These are phyloP conservation scores for Hypoxylon rickii DNA, from an alignment of 495 filamentous ascomycete genomes.

Conservation along the genomic window DNA sequence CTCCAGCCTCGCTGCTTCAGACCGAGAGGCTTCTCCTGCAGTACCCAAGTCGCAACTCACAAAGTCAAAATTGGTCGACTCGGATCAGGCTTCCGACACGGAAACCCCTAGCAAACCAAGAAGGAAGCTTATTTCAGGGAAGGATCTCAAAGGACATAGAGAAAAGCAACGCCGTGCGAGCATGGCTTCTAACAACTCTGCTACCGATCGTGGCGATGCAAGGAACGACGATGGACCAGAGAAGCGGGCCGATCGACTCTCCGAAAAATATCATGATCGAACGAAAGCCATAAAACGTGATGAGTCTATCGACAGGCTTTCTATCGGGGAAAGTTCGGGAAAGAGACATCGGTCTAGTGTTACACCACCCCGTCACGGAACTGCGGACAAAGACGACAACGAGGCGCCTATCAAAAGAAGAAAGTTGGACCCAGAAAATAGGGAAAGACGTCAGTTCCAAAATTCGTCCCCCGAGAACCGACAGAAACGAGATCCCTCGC, in stretches of 20 bases:
- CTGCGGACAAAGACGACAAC: constrained; percentile 57
- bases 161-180: constrained; percentile 57
- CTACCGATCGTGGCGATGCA: constrained; percentile 47
- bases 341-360: constrained; percentile 71
- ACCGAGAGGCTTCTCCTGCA: constrained; percentile 57
- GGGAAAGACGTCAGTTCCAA: constrained; percentile 47
- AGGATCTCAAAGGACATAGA: constrained; percentile 59
- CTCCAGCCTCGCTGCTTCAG: constrained; percentile 51
- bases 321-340: constrained; percentile 53
- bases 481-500: constrained; percentile 43
- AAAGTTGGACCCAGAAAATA: constrained; percentile 51
- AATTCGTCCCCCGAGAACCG: constrained; percentile 48
- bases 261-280: constrained; percentile 54
- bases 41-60: constrained; percentile 44
- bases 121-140: constrained; percentile 63
- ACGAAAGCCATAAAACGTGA: constrained; percentile 58
- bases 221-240: constrained; percentile 46
- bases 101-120: constrained; percentile 61
- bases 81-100: constrained; percentile 57
- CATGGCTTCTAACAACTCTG: constrained; percentile 53
- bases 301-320: constrained; percentile 58
- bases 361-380: constrained; percentile 66
- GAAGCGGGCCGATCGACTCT: constrained; percentile 37
- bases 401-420: constrained; percentile 57
- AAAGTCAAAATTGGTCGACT: constrained; percentile 53